These are phyloP conservation scores for Lippia alba DNA, from an alignment of 305 asterid species.

Conservation along the genomic window DNA sequence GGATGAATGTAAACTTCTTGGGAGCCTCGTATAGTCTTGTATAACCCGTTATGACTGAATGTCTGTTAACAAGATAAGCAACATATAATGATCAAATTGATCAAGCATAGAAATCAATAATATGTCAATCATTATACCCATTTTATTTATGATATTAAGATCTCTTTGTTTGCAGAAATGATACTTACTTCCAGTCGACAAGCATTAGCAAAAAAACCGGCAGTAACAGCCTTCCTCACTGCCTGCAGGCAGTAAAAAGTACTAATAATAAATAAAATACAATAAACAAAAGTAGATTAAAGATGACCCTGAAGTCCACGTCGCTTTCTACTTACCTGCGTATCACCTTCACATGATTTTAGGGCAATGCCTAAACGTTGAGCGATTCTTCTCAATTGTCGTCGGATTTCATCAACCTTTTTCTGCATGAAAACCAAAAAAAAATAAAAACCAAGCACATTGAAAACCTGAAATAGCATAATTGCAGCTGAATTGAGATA, in stretches of 20 bases:
- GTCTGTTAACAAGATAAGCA: constrained; percentile 52
- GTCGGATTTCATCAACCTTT: constrained; percentile 81
- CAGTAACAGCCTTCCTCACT: constrained; percentile 81
- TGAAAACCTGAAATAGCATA: constrained; percentile 13
- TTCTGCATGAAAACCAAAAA: constrained; percentile 58
- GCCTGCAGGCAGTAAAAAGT: constrained; percentile 53
- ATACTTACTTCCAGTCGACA: constrained; percentile 86
- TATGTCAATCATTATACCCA: background rate
- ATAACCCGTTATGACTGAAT: constrained; percentile 84
- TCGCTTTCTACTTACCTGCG: constrained; percentile 52
- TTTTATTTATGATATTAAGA: constrained; percentile 14
- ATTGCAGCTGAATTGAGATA: constrained; percentile 25
- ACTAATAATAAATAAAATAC: background rate
- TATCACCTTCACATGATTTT: constrained; percentile 83
- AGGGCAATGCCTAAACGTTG: constrained; percentile 80
- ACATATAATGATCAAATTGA: constrained; percentile 28
- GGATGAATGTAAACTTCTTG: constrained; percentile 97
- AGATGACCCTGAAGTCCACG: constrained; percentile 8
- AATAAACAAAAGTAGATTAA: background rate
- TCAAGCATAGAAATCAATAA: constrained; percentile 10
- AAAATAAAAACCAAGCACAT: constrained; percentile 20
- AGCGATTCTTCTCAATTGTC: constrained; percentile 79
- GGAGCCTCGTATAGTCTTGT: constrained; percentile 88
- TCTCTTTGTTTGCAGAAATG: constrained; percentile 17
- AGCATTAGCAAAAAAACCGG: constrained; percentile 95